Base-by-base conservation (phyloP, 2,329 filamentous ascomycete genomes). In the Botrytis elliptica region DNA sequence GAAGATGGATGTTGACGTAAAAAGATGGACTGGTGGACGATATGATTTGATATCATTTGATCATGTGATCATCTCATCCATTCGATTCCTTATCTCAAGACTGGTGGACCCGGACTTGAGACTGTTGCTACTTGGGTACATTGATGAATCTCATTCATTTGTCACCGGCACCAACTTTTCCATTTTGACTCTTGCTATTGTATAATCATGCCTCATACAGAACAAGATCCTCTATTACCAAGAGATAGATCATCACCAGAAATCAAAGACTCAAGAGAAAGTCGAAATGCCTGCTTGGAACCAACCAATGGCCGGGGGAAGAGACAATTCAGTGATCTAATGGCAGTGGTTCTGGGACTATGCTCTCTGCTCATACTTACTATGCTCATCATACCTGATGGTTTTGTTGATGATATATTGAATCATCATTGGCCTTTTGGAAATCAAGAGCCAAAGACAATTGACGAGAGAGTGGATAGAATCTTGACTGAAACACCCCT, bases 401-500 rank as follows among this genome's bases (percentile, higher is more conserved):
- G 64, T 55, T 62, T 63, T 22, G 57, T 74, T 18, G 44, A 67
- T 20, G 63, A 59, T 62, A 40, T 67, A 6, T 69, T 68, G 7
- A 20, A 60, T 68, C 63, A 60, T 22, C 40, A 42, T 49, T 69
- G 64, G 71, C 64, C 63, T 25, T 73, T 69, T 71, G 72, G 63
- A 57, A 55, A 64, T 57, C 74, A 75, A 72, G 59, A 52, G 14
- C 77, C 78, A 29, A 72, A 73, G 60, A 80, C 80, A 10, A 71
- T 83, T 36, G 77, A 78, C 18, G 75, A 79, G 55, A 77, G 85
- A 73, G 85, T 85, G 16, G 80, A 83, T 22, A 79, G 78, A 55
- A 87, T 87, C 40, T 77, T 87, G 44, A 79, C 80, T 9, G 77
- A 82, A 33, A 86, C 85, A 9, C 86, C 86, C 52, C 80, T 87